Evolutionary conservation across 139 green algal genomes (phyloP), one percentile per base, ranked within the genome.

Genomic region (Tetradesmus lagerheimii): DNA sequence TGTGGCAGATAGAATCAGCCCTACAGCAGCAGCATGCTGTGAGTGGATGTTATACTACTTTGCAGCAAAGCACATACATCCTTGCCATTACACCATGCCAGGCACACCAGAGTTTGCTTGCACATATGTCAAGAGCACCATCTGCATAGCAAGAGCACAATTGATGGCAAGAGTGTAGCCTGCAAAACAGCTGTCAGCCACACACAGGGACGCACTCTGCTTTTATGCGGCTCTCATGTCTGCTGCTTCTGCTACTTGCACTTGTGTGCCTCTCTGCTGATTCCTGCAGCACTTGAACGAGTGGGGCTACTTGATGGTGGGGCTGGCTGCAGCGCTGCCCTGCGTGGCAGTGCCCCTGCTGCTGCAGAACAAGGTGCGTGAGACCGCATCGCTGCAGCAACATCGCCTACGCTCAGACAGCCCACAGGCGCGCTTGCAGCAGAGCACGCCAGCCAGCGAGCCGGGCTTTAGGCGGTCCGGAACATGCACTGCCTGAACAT

Each of bases 271-370:
- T n/a, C 57, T 31, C 14, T 23, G 8, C 57, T 8, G 31, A 34
- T 45, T 11, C 76, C 20, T 31, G 76, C 76, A 82, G 37, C 23
- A 82, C 76, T 37, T 47, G 37, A 89, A 92, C 23, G 87, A 96
- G 85, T 95, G 90, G 88, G 97, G 96, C 2, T 99, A 99, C 94
- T 89, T 99, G 92, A 53, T 94, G 8, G 93, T 99, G 25, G 96
- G 98, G 9, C 83, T 98, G 12, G 90, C 91, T 0, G 93, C 94
- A 2, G 93, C 94, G 0, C 43, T 95, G 53, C 98, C 98, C 0
- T 98, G 95, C 89, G 74, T 98, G 38, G 5, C 98, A 11, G 41
- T 99, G 53, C 97, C 98, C 4, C 86, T 96, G 11, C 64, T 97
- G 18, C 90, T 99, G 5, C 86, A 95, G 25, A 91, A 92, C 78